Evolutionary conservation across 371 early-diverging fungal species (phyloP).

Genomic region (Zychaea mexicana): DNA sequence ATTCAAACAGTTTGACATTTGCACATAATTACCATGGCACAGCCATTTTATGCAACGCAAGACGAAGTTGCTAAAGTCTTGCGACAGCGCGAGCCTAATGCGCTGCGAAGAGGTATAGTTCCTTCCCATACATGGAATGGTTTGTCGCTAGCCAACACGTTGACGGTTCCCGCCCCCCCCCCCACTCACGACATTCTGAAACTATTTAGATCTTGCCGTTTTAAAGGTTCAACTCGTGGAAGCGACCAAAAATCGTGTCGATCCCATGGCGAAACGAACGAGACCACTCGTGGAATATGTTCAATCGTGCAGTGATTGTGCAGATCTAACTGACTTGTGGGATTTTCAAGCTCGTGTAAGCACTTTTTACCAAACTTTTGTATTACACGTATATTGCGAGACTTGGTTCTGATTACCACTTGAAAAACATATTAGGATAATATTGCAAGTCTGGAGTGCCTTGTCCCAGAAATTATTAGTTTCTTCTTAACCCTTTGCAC

Average conservation of each 20-base stretch:
- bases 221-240: constrained; percentile 26
- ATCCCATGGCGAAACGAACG: constrained; percentile 45
- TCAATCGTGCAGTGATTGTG: constrained; percentile 38
- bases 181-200: background rate
- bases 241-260: constrained; percentile 37
- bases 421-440: constrained; percentile 38
- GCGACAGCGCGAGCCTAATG: constrained; percentile 1
- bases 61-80: background rate
- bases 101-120: background rate
- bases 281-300: constrained; percentile 50
- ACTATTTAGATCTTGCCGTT: background rate
- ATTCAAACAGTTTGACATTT: no score
- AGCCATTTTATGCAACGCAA: background rate
- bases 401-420: no score
- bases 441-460: constrained; percentile 42
- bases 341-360: constrained; percentile 45
- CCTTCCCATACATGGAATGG: background rate
- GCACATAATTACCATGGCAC: no score
- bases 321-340: constrained; percentile 43
- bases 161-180: no score
- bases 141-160: background rate
- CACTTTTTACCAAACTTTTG: background rate
- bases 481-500: constrained; percentile 40
- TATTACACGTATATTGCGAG: no score
- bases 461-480: constrained; percentile 45